Percentiles rank a stretch among this genome's conserved stretches.
These are phyloP conservation scores for Gymnopilus junonius DNA, from an alignment of 768 basidiomycete species.

Conservation along the genomic window DNA sequence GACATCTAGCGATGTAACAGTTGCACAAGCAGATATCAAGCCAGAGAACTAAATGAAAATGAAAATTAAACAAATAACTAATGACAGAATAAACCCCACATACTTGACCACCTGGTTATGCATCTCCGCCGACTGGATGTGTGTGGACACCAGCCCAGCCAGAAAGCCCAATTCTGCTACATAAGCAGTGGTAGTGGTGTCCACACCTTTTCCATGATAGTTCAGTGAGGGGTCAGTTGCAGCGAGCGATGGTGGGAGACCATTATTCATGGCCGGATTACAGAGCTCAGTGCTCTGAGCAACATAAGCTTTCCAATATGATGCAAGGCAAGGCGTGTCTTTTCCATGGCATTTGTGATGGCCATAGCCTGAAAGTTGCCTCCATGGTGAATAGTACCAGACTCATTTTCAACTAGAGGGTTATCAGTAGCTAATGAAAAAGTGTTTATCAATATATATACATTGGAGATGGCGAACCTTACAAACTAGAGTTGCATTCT, in stretches of 20 bases:
- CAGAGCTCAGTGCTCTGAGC: constrained; percentile 75
- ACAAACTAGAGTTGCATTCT: constrained; percentile 82
- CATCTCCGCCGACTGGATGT: constrained; percentile 85
- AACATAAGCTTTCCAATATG: constrained; percentile 73
- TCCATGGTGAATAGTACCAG: constrained; percentile 69
- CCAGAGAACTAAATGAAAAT: constrained; percentile 46
- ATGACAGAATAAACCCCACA: constrained; percentile 25
- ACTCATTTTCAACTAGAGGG: constrained; percentile 74
- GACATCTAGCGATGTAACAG: constrained; percentile 71
- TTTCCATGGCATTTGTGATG: constrained; percentile 83
- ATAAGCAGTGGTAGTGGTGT: constrained; percentile 81
- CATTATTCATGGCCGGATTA: constrained; percentile 80
- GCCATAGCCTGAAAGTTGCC: constrained; percentile 92
- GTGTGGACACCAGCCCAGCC: constrained; percentile 79
- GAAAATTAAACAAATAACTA: not conserved
- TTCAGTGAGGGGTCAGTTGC: constrained; percentile 77
- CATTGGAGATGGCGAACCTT: too few relatives aligned
- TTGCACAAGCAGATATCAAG: constrained; percentile 75
- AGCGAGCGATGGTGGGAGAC: constrained; percentile 77
- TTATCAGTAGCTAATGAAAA: constrained; percentile 74
- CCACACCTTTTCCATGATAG: constrained; percentile 79
- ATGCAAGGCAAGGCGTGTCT: constrained; percentile 72
- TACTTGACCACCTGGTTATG: constrained; percentile 87
- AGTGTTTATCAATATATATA: constrained; percentile 1
- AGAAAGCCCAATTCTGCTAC: constrained; percentile 79